These are phyloP conservation scores for Xylaria sp. DNA, from an alignment of 2,329 filamentous ascomycete genomes.

Conservation along the genomic window DNA sequence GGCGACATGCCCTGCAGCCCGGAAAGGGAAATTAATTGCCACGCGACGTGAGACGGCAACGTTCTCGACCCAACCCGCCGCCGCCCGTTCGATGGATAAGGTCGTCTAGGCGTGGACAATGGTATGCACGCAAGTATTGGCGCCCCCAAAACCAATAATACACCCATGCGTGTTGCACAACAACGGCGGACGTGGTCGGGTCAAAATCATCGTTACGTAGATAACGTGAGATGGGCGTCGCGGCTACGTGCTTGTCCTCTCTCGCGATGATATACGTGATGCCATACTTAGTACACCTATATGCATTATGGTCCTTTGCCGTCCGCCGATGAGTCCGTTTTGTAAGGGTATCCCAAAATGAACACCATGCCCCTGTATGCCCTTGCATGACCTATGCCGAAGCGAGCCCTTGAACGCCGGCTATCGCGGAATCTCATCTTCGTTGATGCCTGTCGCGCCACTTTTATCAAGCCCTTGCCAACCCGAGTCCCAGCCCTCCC, in stretches of 20 bases:
- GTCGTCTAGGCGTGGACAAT: not conserved
- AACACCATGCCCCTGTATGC: constrained; percentile 1
- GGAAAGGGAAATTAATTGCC: not conserved
- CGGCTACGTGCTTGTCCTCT: not conserved
- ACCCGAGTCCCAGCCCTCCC: constrained; percentile 50
- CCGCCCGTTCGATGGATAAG: not conserved
- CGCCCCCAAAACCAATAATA: constrained; percentile 1
- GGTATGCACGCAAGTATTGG: constrained; percentile 6
- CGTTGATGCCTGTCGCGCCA: constrained; percentile 43
- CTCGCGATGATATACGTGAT: constrained; percentile 1
- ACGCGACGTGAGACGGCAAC: not conserved
- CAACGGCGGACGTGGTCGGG: not conserved
- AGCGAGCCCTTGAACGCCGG: not conserved
- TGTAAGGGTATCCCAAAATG: constrained; percentile 23
- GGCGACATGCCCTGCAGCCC: not conserved
- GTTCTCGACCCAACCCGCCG: constrained; percentile 2
- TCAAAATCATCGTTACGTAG: constrained; percentile 9
- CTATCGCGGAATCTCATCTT: constrained; percentile 27
- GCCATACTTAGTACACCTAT: constrained; percentile 11
- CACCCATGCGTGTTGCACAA: not conserved
- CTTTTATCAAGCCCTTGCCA: constrained; percentile 62
- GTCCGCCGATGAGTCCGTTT: constrained; percentile 5
- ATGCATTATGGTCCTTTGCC: constrained; percentile 9
- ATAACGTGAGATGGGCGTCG: constrained; percentile 14
- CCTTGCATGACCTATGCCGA: constrained; percentile 1